Base-by-base conservation (phyloP, 2,329 filamentous ascomycete genomes). In the Sarocladium brachiariae region DNA sequence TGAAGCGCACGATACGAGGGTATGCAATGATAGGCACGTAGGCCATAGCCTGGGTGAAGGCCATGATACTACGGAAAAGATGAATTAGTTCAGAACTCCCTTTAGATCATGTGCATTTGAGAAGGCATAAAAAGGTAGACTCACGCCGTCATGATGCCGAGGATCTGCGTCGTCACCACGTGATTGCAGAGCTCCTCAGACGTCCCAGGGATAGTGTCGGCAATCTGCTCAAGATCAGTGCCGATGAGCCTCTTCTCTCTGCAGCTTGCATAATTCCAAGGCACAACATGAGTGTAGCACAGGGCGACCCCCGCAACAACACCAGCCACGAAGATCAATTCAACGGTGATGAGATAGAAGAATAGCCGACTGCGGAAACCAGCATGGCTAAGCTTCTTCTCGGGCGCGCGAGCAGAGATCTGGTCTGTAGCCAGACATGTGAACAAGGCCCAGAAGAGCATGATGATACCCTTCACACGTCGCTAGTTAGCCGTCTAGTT, bases 261-360 rank as follows among this genome's bases (percentile, higher is more conserved):
- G 23, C 46, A 49, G 5, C 46, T 31, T 3, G 46, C 30, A 21
- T 49, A 49, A 13, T 19, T 19, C 7, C 23, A 4, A 7, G 46
- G 46, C 11, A 49, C 46, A 25, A 35, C 21, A 13, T n/a, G n/a
- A n/a, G 3, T 16, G 31, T 37, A 43, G 19, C 48, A 23, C 51
- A 49, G 49, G 10, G 51, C 43, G 6, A 48, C 45, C 3, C 43
- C 52, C 4, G 30, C 21, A 5, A 46, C 13, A 10, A 53, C 16
- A 16, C 18, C 30, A 9, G n/a, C 30, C n/a, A 51, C 14, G 23
- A 53, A 53, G 27, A n/a, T 31, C 3, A 47, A 19, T 19, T 53
- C 49, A 4, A 51, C 19, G 30, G 46, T 7, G 18, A 51, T 19
- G 7, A 51, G n/a, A 50, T 53, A 55, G 43, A 55, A 50, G 45